Base-by-base conservation (phyloP, 1,284 basidiomycete species). In the Kalmanozyma brasiliensis region DNA sequence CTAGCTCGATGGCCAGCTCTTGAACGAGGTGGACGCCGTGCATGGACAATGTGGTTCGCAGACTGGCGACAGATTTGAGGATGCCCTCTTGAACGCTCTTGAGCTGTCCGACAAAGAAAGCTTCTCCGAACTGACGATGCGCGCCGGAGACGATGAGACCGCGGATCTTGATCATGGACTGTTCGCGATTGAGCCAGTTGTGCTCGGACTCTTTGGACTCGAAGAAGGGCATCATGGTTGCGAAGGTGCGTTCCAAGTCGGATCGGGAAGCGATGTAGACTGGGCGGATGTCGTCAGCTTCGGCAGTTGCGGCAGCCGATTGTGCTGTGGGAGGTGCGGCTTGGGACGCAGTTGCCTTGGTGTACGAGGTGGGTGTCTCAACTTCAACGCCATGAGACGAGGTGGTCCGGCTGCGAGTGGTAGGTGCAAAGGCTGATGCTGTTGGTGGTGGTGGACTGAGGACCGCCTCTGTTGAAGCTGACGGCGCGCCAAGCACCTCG, bases 181-280 rank as follows among this genome's bases (percentile, higher is more conserved):
- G 88, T 68, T 99, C 95, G 64, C 95, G 87, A 22, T 86, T 84
- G 37, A 88, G 86, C 95, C 95, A 99, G 78, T 99, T 99, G 74
- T 95, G 92, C 79, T 98, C 95, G 0, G 91, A 93, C 84, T 99
- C 96, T 83, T 89, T 96, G 16, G 93, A 94, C 89, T 93, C 91
- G 76, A 97, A 97, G 56, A 86, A 84, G 46, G 90, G 90, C 19
- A 87, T 80, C 89, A 96, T 93, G 16, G 84, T 83, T 5, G 86
- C 84, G 76, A 97, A 92, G 74, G 96, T 93, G 58, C 86, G 87
- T 76, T 94, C 92, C 35, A 98, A 83, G 82, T 98, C 95, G 74
- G 87, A 86, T 48, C 86, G 86, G 13, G 92, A 94, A 1, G 92
- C 91, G 75, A 97, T 88, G 89, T 96, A 81, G 34, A 81, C 74